phyloP scores from a whole-genome alignment of 129 eudicot genomes.

The Arctium minus region DNA sequence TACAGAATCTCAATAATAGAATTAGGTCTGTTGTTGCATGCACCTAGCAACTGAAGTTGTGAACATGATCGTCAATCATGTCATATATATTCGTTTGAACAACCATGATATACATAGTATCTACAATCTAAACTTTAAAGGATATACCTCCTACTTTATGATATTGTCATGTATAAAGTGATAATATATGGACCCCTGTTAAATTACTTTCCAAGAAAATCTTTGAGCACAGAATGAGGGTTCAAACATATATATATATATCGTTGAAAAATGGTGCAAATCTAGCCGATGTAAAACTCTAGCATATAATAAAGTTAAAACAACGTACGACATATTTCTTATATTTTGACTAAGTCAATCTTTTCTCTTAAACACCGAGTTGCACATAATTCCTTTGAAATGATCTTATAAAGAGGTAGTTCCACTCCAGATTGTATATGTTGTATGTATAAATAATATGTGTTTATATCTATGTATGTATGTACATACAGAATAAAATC shows the following conservation, averaged over 20 bases:
- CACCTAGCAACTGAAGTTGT: slow-evolving; percentile 16
- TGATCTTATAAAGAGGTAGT: neutral
- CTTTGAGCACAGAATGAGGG: neutral
- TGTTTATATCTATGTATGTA: neutral
- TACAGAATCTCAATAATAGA: slow-evolving; percentile 10
- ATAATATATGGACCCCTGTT: neutral
- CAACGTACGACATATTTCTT: neutral
- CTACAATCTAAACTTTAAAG: neutral
- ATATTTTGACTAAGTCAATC: neutral
- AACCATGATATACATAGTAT: neutral
- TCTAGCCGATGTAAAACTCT: too few species aligned
- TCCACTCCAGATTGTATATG: neutral
- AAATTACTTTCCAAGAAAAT: neutral
- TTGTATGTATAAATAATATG: neutral
- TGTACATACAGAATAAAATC: too few species aligned
- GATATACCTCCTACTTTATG: neutral
- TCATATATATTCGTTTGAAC: slow-evolving; percentile 12
- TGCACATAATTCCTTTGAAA: neutral
- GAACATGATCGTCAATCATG: slow-evolving; percentile 9
- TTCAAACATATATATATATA: too few species aligned
- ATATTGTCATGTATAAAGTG: neutral
- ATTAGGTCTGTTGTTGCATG: slow-evolving; percentile 6
- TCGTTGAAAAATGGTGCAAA: too few species aligned
- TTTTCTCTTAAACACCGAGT: neutral
- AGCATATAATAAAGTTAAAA: too few species aligned